These are phyloP conservation scores for Phytophthora meadii DNA, from an alignment of 352 stramenopile genomes.

Conservation along the genomic window DNA sequence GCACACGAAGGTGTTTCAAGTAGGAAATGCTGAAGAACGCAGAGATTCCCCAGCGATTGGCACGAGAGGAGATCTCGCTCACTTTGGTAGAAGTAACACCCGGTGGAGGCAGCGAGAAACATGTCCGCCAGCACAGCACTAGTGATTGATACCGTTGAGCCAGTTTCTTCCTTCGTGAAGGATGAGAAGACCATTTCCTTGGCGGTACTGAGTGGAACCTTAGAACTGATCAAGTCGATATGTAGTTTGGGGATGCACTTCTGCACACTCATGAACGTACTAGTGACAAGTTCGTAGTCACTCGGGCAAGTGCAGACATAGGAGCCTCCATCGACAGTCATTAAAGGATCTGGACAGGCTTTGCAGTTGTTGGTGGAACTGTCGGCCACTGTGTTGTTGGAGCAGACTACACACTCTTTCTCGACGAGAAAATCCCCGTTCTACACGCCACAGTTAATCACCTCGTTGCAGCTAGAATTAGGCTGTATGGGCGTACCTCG, in stretches of 20 bases:
- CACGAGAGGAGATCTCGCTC: slow-evolving; percentile 78
- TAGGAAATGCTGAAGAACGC: slow-evolving; percentile 92
- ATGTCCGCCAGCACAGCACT: slow-evolving; percentile 84
- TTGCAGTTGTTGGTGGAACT: slow-evolving; percentile 56
- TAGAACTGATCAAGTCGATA: slow-evolving; percentile 58
- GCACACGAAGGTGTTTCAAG: slow-evolving; percentile 65
- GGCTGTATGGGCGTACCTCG: slow-evolving; percentile 27
- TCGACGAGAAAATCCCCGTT: slow-evolving; percentile 50
- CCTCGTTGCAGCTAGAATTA: not conserved
- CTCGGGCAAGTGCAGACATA: slow-evolving; percentile 64
- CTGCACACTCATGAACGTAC: slow-evolving; percentile 36
- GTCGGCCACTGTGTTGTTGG: slow-evolving; percentile 47
- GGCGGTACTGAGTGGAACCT: slow-evolving; percentile 47
- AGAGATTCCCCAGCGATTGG: slow-evolving; percentile 93
- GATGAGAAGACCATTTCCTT: slow-evolving; percentile 49
- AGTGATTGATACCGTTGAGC: slow-evolving; percentile 38
- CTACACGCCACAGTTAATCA: slow-evolving; percentile 37
- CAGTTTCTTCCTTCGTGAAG: slow-evolving; percentile 47
- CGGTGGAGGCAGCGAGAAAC: slow-evolving; percentile 69
- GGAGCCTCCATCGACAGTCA: slow-evolving; percentile 57
- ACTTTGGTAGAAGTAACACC: slow-evolving; percentile 90
- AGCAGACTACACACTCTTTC: slow-evolving; percentile 74
- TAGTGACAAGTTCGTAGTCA: slow-evolving; percentile 64
- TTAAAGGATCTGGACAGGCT: slow-evolving; percentile 77
- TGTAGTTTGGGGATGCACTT: slow-evolving; percentile 58